Evolutionary conservation across 163 green algal species (phyloP), one percentile per base, ranked within the genome.

Genomic region (Trebouxia gelatinosa): DNA sequence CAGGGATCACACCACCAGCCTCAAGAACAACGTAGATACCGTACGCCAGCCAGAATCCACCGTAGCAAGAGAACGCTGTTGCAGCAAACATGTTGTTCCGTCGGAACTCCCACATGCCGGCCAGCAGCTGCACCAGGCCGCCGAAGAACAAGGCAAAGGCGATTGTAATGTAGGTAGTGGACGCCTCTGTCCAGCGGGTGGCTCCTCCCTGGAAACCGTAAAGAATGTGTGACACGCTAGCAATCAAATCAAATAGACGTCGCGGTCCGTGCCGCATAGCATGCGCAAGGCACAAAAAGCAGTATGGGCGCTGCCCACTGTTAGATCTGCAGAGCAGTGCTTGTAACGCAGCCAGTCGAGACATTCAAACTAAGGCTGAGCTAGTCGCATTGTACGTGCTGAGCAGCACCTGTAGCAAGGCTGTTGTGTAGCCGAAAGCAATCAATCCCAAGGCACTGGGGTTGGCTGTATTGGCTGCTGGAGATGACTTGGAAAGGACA

Each of bases 1-100:
- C 35, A 34, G 35, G 35, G 9, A 72, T 51, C 4, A 72, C 19
- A 11, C 46, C 68, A 16, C 68, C 68, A 61, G 6, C 40, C 3
- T 3, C 28, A n/a, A 76, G 21, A 39, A 76, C 32, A 2, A 59
- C 40, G 21, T 76, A 76, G 40, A 76, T 76, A 46, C 66, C 81
- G 38, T 78, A 88, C 26, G 78, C 76, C 75, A 89, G 79, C 84
- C 85, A 90, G 80, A 91, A 93, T 57, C 75, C 80, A 19, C 84
- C 85, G 35, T 88, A 91, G 28, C 64, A 83, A 70, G 80, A 85
- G 65, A 93, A 90, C 62, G 85, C 89, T 2, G 85, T 87, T 1
- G 82, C 86, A 21, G 78, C 89, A 85, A 93, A 93, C 9, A 84
- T 90, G 82, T 90, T 90, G 59, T 85, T 85, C 58, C 86, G 85